Base-by-base conservation (phyloP, 148 eudicot species). In the Vaccinium macrocarpon region DNA sequence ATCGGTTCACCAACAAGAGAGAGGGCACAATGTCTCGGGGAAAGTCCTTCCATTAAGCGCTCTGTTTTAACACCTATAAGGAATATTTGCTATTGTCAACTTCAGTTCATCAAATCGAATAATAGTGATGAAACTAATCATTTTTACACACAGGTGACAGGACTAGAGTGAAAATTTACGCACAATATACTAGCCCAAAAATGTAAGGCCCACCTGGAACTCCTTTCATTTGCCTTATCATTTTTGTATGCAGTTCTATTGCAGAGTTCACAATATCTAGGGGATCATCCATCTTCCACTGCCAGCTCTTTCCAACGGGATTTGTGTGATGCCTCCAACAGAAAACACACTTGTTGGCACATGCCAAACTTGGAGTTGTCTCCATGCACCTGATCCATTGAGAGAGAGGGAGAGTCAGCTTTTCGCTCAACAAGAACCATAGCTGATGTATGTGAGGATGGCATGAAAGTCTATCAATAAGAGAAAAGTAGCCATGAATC, bases 321-420 rank as follows among this genome's bases (percentile, higher is more conserved):
- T 97, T 97, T 23, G 99, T 97, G 89, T 97, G 98, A 91, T 97
- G 99, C 88, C 99, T 94, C 99, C 99, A 97, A 82, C 99, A 97
- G 73, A 97, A 97, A 19, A 97, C 99, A 84, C 99, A 97, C 90
- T 95, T 97, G 89, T 97, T 97, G 48, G 99, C 99, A 92, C 99
- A 97, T 38, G 99, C 98, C 82, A 97, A 85, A 86, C 99, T 97
- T 61, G 99, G 99, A 76, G 99, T 97, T 57, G 99, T 88, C 91
- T 97, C 99, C 99, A 97, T 97, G 88, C 98, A 97, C 90, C 99
- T 97, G 89, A 75, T 84, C 35, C 81, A 81, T 51, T 38, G 61
- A 70, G 46, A 77, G 73, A 78, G 21, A 55, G 62, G 42, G n/a
- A 10, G 66, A 84, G 25, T 55, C 64, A 71, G 51, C 80, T 76